phyloP scores from a whole-genome alignment of 345 rosid species.

The Eucalyptus erythrocorys region DNA sequence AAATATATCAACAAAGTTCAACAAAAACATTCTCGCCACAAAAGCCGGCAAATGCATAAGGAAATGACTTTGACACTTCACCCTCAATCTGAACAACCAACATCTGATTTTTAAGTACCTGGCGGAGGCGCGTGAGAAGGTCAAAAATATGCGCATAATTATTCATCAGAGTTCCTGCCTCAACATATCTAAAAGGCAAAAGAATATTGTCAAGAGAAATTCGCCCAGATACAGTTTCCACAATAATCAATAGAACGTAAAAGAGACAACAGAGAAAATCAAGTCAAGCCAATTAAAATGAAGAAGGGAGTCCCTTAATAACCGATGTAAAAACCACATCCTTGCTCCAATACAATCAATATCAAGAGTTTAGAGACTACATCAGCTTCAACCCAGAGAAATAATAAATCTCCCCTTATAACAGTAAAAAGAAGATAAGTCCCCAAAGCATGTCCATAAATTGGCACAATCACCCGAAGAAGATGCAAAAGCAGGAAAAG shows the following conservation, averaged over 20 bases:
- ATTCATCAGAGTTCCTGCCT: constrained; percentile 83
- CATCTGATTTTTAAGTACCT: constrained; percentile 21
- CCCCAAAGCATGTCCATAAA: not conserved
- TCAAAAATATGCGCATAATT: constrained; percentile 97
- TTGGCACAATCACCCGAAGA: not conserved
- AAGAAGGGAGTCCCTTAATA: not conserved
- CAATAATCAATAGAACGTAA: not conserved
- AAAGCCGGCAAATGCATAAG: not conserved
- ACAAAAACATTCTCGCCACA: not conserved
- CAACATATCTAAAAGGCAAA: constrained; percentile 51
- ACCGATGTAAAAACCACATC: not conserved
- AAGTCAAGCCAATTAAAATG: not conserved
- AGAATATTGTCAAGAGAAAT: not conserved
- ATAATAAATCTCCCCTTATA: not conserved
- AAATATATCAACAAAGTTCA: not conserved
- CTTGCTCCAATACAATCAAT: not conserved
- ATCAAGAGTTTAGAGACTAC: not conserved
- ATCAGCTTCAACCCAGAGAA: not conserved
- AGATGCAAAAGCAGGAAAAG: not conserved
- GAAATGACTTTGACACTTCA: not conserved
- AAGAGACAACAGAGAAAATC: not conserved
- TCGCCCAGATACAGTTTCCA: not conserved
- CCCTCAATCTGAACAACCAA: not conserved
- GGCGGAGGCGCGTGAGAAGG: constrained; percentile 92
- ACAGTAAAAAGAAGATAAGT: not conserved